These are phyloP conservation scores for Coemansia erecta DNA, from an alignment of 192 early-diverging fungal species.

Conservation along the genomic window DNA sequence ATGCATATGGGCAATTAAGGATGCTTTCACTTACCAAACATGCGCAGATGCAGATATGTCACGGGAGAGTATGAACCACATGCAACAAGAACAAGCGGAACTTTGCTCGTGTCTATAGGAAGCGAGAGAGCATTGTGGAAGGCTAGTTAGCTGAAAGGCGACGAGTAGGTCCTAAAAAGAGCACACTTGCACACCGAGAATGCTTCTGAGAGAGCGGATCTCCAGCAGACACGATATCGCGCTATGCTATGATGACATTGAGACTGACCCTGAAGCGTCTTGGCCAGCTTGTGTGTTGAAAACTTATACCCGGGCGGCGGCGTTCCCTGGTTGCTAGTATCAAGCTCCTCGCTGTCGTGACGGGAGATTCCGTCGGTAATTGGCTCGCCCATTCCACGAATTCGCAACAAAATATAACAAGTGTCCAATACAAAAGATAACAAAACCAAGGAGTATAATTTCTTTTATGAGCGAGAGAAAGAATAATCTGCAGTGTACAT, in stretches of 20 bases:
- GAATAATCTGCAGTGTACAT: neutral
- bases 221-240: no score
- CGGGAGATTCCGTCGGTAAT: conserved; percentile 54
- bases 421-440: neutral
- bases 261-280: conserved; percentile 40
- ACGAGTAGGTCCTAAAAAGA: neutral
- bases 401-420: neutral
- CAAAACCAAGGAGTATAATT: neutral
- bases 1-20: neutral
- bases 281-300: conserved; percentile 49
- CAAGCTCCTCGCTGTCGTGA: conserved; percentile 17
- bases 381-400: conserved; percentile 37
- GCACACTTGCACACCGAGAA: neutral
- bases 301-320: conserved; percentile 53
- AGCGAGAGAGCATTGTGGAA: no score
- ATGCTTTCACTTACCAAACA: conserved; percentile 81
- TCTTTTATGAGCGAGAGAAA: neutral
- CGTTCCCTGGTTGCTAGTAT: conserved; percentile 28
- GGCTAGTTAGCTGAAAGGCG: no score
- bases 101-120: conserved; percentile 46
- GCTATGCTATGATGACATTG: neutral
- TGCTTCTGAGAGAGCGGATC: no score
- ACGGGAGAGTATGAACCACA: conserved; percentile 98
- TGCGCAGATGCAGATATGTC: conserved; percentile 94
- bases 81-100: conserved; percentile 86